Evolutionary conservation across 169 alveolate species (phyloP).

Genomic region (Babesia ovata): DNA sequence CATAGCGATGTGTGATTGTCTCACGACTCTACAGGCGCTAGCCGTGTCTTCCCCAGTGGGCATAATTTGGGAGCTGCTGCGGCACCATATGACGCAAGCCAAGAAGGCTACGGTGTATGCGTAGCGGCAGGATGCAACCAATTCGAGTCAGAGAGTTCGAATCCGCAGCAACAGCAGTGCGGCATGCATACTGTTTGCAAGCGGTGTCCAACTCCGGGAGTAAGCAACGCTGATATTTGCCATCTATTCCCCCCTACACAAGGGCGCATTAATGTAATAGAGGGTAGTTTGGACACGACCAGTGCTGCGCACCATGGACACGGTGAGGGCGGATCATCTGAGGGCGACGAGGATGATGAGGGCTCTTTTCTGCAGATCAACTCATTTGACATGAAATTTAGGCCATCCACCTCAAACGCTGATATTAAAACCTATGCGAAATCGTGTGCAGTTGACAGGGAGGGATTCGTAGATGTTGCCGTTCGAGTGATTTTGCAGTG

Average conservation of each 20-base stretch:
- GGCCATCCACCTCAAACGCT: constrained; percentile 11
- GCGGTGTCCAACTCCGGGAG: constrained; percentile 46
- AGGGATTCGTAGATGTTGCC: constrained; percentile 32
- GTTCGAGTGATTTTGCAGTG: constrained; percentile 62
- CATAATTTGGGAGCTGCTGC: neutral
- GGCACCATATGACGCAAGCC: constrained; percentile 1
- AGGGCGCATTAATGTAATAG: constrained; percentile 32
- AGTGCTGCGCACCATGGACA: neutral
- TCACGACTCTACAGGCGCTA: constrained; percentile 6
- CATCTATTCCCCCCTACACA: constrained; percentile 24
- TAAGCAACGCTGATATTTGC: constrained; percentile 36
- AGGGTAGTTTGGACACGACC: constrained; percentile 25
- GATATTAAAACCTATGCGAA: constrained; percentile 8
- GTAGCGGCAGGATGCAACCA: constrained; percentile 50
- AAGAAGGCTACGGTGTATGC: constrained; percentile 28
- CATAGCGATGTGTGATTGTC: neutral
- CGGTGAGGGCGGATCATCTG: constrained; percentile 1
- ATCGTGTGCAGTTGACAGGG: constrained; percentile 35
- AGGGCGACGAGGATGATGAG: constrained; percentile 48
- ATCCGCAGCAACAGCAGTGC: constrained; percentile 36
- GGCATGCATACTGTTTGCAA: constrained; percentile 55
- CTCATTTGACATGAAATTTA: constrained; percentile 14
- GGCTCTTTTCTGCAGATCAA: constrained; percentile 14
- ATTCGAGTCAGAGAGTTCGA: constrained; percentile 23
- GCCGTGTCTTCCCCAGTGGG: neutral